Evolutionary conservation across 2,329 filamentous ascomycete species (phyloP), one percentile per base, ranked within the genome.

Genomic region (Sporothrix variecibatus): DNA sequence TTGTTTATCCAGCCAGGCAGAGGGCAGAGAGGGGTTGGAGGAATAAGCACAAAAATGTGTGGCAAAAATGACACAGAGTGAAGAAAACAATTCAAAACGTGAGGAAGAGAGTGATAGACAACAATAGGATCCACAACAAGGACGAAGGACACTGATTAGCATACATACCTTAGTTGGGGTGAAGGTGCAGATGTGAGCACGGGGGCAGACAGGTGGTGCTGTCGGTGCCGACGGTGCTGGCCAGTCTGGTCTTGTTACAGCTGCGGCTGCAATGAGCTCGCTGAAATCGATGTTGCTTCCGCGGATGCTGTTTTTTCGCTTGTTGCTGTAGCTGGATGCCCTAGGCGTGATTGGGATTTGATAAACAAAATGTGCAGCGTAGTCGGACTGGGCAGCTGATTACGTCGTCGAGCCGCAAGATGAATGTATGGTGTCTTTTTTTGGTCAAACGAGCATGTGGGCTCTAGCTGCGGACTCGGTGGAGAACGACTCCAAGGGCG

Each of bases 1-100:
- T 53, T n/a, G 71, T 74, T 74, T 28, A 74, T 64, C 73, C 67
- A 71, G 67, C 49, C 4, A 71, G 49, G 17, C 38, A 26, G 23
- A 56, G 68, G 12, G n/a, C 34, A 34, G 34, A 15, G 26, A 46
- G 38, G 49, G 34, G 34, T 26, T 23, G 31, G 65, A 46, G 40
- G 58, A 51, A 43, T 58, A 20, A 53, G 56, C 51, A 15, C 60
- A 38, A 20, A 15, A 28, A 40, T 17, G 12, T n/a, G 20, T 40
- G 9, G 26, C 34, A 26, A 28, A 34, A 38, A 28, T 23, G 40
- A 31, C 34, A 65, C 5, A 70, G 26, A 43, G 64, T 17, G 40
- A 58, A 34, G 26, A 64, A 12, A 34, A 3, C 34, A 34, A 17
- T 40, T 9, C 15, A 12, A 73, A 34, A n/a, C 1, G 20, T n/a